Base-by-base conservation (phyloP, 495 filamentous ascomycete genomes). In the Astrothelium macrocarpum region DNA sequence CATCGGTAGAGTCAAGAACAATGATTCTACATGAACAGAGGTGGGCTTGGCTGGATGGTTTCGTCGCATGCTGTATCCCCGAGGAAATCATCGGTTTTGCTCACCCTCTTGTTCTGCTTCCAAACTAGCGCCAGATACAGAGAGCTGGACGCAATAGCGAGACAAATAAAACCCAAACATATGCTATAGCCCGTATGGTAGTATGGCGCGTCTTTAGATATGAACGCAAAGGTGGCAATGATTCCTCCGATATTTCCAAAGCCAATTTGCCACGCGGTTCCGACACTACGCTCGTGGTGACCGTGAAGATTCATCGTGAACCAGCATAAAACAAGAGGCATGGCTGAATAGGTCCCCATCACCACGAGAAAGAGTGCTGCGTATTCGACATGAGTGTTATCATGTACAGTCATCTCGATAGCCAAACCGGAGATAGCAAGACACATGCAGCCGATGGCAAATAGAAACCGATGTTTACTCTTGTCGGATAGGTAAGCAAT, bases 311-410 rank as follows among this genome's bases (percentile, higher is more conserved):
- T 74, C 65, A 76, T 72, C 11, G 71, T 59, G 14, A 67, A 71
- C 67, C 75, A 77, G 64, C 74, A 77, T 5, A 77, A 49, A 9
- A 72, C 67, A 18, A 68, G 67, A 5, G 75, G 67, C 10, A 67
- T 68, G 0, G 72, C 64, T 59, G 66, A 66, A 14, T 75, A 70
- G 26, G 65, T 66, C 14, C 72, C 73, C 65, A 73, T 73, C 9
- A 66, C 65, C 1, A 65, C 28, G 2, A 68, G 53, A 36, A 49
- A 64, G 2, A 66, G 28, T 32, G 63, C 68, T 0, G 67, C 67
- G 58, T 70, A 71, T 45, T 66, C 46, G 0, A 65, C 71, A 2
- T 64, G 61, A 26, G 63, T 14, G 31, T 65, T 59, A 34, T 71
- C 62, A 1, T 69, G 69, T 31, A 71, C 64, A 16, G 62, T 59